A percentile compares a stretch with the other conserved stretches of the same genome.
phyloP scores from a whole-genome alignment of 371 early-diverging fungal species.

The Mucor irregularis region DNA sequence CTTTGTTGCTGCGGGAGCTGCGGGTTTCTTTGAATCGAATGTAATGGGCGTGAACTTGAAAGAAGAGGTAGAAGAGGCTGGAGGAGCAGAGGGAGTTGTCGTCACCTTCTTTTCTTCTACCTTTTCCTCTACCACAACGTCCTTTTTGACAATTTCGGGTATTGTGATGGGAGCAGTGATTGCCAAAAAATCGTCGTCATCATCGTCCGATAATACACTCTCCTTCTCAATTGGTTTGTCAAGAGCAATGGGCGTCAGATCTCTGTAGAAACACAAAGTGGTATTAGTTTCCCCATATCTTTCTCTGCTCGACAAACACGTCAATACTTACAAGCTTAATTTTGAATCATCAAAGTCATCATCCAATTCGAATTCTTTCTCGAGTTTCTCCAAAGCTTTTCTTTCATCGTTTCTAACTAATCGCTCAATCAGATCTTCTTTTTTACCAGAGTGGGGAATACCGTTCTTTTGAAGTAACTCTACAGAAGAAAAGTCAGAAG shows the following conservation, averaged over 20 bases:
- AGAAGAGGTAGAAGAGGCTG: neutral
- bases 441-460: constrained; percentile 62
- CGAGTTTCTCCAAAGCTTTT: constrained; percentile 47
- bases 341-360: constrained; percentile 42
- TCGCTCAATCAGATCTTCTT: constrained; percentile 67
- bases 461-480: constrained; percentile 61
- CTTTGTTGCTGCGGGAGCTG: neutral
- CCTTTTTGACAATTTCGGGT: too few species aligned
- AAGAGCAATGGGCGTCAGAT: neutral
- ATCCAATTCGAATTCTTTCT: constrained; percentile 42
- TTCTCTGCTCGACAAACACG: too few species aligned
- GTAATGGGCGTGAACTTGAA: constrained; percentile 48
- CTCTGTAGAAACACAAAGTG: neutral
- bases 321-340: constrained; percentile 11
- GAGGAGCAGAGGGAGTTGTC: too few species aligned
- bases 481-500: neutral
- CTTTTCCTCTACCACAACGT: too few species aligned
- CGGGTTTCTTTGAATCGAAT: constrained; percentile 30
- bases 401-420: constrained; percentile 59
- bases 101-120: too few species aligned
- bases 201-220: constrained; percentile 22
- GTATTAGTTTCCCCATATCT: too few species aligned
- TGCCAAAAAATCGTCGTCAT: constrained; percentile 5
- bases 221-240: constrained; percentile 13
- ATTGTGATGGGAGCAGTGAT: neutral